phyloP scores from a whole-genome alignment of 73 alveolate species.

The Paramecium pentaurelia region DNA sequence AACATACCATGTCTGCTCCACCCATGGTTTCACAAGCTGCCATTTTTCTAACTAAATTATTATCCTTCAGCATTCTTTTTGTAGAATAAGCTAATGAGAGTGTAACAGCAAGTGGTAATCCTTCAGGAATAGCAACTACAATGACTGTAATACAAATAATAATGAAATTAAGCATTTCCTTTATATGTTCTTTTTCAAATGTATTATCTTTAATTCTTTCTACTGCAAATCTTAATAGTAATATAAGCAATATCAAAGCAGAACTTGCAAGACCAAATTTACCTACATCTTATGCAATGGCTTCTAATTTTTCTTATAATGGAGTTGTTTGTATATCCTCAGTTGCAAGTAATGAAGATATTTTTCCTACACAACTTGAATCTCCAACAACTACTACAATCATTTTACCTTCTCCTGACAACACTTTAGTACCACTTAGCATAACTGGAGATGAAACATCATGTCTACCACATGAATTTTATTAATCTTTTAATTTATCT shows the following conservation, averaged over 20 bases:
- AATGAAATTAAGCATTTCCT: constrained; percentile 66
- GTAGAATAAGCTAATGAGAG: constrained; percentile 76
- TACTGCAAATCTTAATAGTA: constrained; percentile 68
- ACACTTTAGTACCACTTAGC: constrained; percentile 73
- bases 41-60: constrained; percentile 73
- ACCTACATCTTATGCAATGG: constrained; percentile 92
- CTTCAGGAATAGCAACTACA: constrained; percentile 85
- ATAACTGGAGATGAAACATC: constrained; percentile 79
- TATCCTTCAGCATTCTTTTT: constrained; percentile 75
- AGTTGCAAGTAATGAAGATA: constrained; percentile 15
- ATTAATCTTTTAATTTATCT: constrained; percentile 28
- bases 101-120: constrained; percentile 79
- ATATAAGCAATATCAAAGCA: constrained; percentile 75
- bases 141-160: constrained; percentile 69
- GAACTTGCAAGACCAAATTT: constrained; percentile 88
- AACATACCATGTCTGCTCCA: constrained; percentile 79
- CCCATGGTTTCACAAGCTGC: constrained; percentile 95
- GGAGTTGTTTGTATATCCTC: constrained; percentile 49
- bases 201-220: constrained; percentile 37
- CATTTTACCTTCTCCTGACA: constrained; percentile 80
- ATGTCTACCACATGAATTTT: constrained; percentile 53
- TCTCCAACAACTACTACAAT: constrained; percentile 72
- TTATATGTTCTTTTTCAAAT: constrained; percentile 36
- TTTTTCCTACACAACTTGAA: constrained; percentile 71
- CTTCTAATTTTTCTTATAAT: constrained; percentile 86